These are phyloP conservation scores for Nitzschia sp. DNA, from an alignment of 108 stramenopile genomes.

Conservation along the genomic window DNA sequence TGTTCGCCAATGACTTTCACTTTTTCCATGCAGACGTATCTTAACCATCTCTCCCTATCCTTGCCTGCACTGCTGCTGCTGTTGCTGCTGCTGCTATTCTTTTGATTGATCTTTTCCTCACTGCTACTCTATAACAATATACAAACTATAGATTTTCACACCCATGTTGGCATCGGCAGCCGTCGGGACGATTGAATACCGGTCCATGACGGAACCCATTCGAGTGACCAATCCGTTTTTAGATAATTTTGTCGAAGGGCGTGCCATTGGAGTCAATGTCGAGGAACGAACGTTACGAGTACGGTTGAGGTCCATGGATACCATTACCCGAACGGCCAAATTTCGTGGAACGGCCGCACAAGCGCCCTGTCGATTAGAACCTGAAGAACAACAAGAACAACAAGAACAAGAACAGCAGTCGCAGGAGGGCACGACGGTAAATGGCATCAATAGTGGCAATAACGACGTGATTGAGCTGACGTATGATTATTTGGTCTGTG, in stretches of 20 bases:
- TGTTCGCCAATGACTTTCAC: neutral
- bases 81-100: neutral
- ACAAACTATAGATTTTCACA: slow-evolving; percentile 54
- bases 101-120: slow-evolving; percentile 3
- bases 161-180: slow-evolving; percentile 73
- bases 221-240: slow-evolving; percentile 48
- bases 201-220: slow-evolving; percentile 72
- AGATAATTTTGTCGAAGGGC: slow-evolving; percentile 54
- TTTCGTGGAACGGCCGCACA: neutral
- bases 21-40: no score
- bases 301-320: slow-evolving; percentile 41
- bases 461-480: slow-evolving; percentile 38
- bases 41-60: no score
- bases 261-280: slow-evolving; percentile 42
- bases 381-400: slow-evolving; percentile 13
- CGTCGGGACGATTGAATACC: slow-evolving; percentile 72
- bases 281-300: slow-evolving; percentile 40
- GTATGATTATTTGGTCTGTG: slow-evolving; percentile 56
- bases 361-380: slow-evolving; percentile 14
- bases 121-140: no score
- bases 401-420: slow-evolving; percentile 2
- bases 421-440: neutral
- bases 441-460: neutral
- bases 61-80: no score
- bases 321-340: slow-evolving; percentile 3